phyloP scores from a whole-genome alignment of 306 rosid species.

The Citrullus mucosospermus region DNA sequence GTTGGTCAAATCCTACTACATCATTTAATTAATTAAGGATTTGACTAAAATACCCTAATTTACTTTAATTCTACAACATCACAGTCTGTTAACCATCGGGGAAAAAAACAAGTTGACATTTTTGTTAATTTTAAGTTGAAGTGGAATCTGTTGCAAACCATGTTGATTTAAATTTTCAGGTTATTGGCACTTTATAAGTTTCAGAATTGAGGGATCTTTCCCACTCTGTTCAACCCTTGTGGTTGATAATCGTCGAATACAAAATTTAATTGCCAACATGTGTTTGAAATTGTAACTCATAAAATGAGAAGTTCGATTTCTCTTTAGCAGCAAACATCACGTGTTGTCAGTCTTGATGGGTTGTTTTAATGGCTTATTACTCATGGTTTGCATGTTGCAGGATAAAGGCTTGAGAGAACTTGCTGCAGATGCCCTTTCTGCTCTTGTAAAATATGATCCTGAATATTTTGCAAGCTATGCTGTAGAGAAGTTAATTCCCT shows the following conservation, averaged over 20 bases:
- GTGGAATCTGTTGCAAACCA: not conserved
- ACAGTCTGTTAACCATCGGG: not conserved
- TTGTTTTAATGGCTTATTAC: conserved; percentile 15
- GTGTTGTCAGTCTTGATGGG: conserved; percentile 8
- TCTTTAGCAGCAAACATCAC: not conserved
- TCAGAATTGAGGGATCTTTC: not conserved
- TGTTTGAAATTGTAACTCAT: not conserved
- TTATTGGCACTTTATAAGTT: not conserved
- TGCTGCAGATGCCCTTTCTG: conserved; percentile 76
- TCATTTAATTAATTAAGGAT: too few relatives aligned
- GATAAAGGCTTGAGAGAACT: conserved; percentile 94
- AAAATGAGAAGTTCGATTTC: not conserved
- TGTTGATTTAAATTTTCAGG: not conserved
- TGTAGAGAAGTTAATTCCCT: conserved; percentile 65
- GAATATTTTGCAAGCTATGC: conserved; percentile 46
- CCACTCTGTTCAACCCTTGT: not conserved
- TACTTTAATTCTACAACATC: too few relatives aligned
- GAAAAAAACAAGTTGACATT: not conserved
- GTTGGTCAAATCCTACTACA: too few relatives aligned
- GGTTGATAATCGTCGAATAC: not conserved
- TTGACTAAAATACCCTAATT: too few relatives aligned
- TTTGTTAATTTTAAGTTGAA: not conserved
- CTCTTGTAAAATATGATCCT: conserved; percentile 73
- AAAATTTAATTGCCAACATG: not conserved
- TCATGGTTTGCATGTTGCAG: conserved; percentile 31